These are phyloP conservation scores for Erucastrum elatum DNA, from an alignment of 345 rosid species.

Conservation along the genomic window DNA sequence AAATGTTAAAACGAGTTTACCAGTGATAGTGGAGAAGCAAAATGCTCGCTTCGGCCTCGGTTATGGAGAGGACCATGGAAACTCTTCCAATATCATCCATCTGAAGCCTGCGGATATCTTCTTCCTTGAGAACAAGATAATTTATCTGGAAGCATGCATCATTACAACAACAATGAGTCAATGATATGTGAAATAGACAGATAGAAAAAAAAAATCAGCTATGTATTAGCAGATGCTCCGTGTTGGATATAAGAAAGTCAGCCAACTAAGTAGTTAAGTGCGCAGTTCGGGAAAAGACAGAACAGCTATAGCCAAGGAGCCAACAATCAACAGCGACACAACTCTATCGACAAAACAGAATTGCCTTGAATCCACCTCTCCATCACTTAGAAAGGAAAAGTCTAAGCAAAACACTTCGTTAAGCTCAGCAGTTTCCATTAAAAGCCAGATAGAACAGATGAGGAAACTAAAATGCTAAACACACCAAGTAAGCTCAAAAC, in stretches of 20 bases:
- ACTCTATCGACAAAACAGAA: too few species aligned
- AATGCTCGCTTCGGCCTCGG: slow-evolving; percentile 53
- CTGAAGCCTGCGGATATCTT: slow-evolving; percentile 65
- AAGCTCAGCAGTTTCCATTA: background rate
- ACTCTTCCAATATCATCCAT: slow-evolving; percentile 72
- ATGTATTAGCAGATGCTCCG: too few species aligned
- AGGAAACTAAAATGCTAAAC: background rate
- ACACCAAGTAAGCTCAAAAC: slow-evolving; percentile 8
- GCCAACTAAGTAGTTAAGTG: too few species aligned
- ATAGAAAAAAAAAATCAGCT: background rate
- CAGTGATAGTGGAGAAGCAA: slow-evolving; percentile 78
- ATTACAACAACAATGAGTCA: slow-evolving; percentile 15
- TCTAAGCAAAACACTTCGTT: background rate
- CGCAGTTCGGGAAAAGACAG: too few species aligned
- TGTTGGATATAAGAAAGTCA: too few species aligned
- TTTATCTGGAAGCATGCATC: slow-evolving; percentile 54
- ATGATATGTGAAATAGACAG: slow-evolving; percentile 22
- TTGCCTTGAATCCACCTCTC: too few species aligned
- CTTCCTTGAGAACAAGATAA: slow-evolving; percentile 64
- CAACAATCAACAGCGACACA: too few species aligned
- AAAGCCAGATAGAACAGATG: background rate
- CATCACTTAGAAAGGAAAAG: too few species aligned
- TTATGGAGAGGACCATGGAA: slow-evolving; percentile 72
- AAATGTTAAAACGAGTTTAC: slow-evolving; percentile 42
- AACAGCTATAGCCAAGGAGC: too few species aligned